A percentile compares a stretch with the other conserved stretches of the same genome.
Evolutionary conservation across 345 rosid species (phyloP).

Genomic region (Jatropha curcas): DNA sequence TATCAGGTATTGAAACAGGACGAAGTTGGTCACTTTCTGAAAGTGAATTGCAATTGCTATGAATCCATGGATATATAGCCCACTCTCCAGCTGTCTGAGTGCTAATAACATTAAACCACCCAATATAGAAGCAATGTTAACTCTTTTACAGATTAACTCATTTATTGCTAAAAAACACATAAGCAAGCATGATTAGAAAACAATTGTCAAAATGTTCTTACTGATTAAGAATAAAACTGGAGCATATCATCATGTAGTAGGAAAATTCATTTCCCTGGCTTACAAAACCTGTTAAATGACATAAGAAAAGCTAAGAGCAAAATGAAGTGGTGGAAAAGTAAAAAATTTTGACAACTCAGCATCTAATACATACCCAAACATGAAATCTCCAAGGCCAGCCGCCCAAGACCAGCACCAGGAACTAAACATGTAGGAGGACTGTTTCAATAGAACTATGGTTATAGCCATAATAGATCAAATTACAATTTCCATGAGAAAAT

Average conservation of each 20-base stretch:
- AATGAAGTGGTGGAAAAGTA: background rate
- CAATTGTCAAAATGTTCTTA: slow-evolving; percentile 38
- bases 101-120: slow-evolving; percentile 35
- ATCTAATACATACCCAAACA: slow-evolving; percentile 61
- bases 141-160: background rate
- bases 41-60: slow-evolving; percentile 92
- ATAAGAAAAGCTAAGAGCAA: slow-evolving; percentile 18
- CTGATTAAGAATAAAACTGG: slow-evolving; percentile 93
- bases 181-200: background rate
- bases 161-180: background rate
- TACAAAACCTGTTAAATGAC: slow-evolving; percentile 68
- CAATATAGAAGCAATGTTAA: background rate
- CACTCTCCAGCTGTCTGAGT: slow-evolving; percentile 64
- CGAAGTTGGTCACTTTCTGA: slow-evolving; percentile 91
- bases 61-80: slow-evolving; percentile 96
- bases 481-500: background rate
- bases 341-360: background rate
- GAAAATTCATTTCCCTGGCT: slow-evolving; percentile 99
- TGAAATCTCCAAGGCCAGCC: slow-evolving; percentile 95
- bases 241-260: slow-evolving; percentile 99
- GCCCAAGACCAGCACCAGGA: slow-evolving; percentile 99
- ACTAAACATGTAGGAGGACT: slow-evolving; percentile 93
- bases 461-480: slow-evolving; percentile 9
- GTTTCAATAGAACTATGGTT: slow-evolving; percentile 29
- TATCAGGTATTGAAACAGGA: slow-evolving; percentile 77